These are phyloP conservation scores for Capronia coronata DNA, from an alignment of 2,329 filamentous ascomycete genomes.

Conservation along the genomic window DNA sequence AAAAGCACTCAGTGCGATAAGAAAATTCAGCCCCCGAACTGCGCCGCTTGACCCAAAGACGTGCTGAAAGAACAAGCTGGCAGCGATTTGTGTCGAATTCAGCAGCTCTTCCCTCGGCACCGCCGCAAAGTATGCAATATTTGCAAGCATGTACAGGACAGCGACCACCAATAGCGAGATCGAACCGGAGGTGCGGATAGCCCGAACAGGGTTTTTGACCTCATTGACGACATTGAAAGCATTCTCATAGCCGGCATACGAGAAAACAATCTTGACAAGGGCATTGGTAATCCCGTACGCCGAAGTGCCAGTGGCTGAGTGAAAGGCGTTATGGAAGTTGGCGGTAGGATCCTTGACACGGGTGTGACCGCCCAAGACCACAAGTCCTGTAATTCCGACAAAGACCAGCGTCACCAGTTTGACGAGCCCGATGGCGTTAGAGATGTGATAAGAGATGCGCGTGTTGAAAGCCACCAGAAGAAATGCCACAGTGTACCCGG, in stretches of 20 bases:
- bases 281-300: conserved; percentile 52
- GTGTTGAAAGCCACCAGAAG: conserved; percentile 49
- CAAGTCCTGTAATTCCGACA: conserved; percentile 55
- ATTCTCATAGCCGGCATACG: conserved; percentile 53
- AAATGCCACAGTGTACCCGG: conserved; percentile 55
- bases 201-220: conserved; percentile 51
- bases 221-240: conserved; percentile 59
- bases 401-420: conserved; percentile 60
- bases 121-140: conserved; percentile 56
- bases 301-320: conserved; percentile 36
- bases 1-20: conserved; percentile 53
- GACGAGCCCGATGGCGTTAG: conserved; percentile 52
- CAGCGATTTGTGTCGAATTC: conserved; percentile 49
- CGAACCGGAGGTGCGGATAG: conserved; percentile 47
- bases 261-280: conserved; percentile 54
- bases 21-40: conserved; percentile 50
- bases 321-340: conserved; percentile 53
- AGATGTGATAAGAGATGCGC: conserved; percentile 50
- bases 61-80: conserved; percentile 53
- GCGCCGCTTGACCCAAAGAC: conserved; percentile 50
- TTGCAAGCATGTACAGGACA: conserved; percentile 53
- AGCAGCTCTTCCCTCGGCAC: conserved; percentile 51
- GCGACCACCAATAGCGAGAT: conserved; percentile 49
- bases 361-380: conserved; percentile 53
- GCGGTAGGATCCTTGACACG: conserved; percentile 44